These are phyloP conservation scores for Schwanniomyces etchellsii DNA, from an alignment of 1,139 yeast genomes.

Conservation along the genomic window DNA sequence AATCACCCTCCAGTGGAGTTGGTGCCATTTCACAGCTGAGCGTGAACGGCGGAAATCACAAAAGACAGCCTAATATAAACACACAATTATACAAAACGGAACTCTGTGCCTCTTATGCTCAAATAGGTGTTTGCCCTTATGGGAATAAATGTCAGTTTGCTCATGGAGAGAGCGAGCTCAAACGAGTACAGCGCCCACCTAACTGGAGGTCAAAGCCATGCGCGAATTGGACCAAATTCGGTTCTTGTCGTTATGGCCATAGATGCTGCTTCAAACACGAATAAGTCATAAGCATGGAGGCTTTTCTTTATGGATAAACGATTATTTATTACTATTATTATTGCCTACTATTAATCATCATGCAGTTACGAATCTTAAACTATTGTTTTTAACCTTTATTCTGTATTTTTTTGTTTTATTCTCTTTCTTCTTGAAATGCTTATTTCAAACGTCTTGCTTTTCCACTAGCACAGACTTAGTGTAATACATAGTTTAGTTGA, in stretches of 20 bases:
- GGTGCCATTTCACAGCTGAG: not conserved
- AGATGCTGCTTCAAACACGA: slow-evolving; percentile 91
- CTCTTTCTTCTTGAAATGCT: too few species aligned
- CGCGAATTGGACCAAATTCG: slow-evolving; percentile 79
- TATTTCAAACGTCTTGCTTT: too few species aligned
- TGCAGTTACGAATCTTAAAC: too few species aligned
- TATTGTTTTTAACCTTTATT: too few species aligned
- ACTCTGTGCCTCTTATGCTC: slow-evolving; percentile 74
- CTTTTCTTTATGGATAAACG: slow-evolving; percentile 3
- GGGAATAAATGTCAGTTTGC: slow-evolving; percentile 94
- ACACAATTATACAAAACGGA: slow-evolving; percentile 85
- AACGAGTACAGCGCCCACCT: slow-evolving; percentile 66
- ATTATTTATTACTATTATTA: slow-evolving; percentile 4
- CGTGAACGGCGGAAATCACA: not conserved
- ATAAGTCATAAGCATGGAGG: slow-evolving; percentile 10
- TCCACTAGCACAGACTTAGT: too few species aligned
- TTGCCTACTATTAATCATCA: too few species aligned
- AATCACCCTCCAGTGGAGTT: not conserved
- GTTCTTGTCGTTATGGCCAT: slow-evolving; percentile 82
- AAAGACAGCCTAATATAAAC: slow-evolving; percentile 36
- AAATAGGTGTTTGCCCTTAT: slow-evolving; percentile 75
- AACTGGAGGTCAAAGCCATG: slow-evolving; percentile 93
- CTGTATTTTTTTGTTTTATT: too few species aligned
- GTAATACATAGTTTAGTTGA: too few species aligned
- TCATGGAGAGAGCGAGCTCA: slow-evolving; percentile 77